A percentile compares a stretch with the other conserved stretches of the same genome.
Evolutionary conservation across 768 basidiomycete genomes (phyloP).

Genomic region (Rhodotorula toruloides): DNA sequence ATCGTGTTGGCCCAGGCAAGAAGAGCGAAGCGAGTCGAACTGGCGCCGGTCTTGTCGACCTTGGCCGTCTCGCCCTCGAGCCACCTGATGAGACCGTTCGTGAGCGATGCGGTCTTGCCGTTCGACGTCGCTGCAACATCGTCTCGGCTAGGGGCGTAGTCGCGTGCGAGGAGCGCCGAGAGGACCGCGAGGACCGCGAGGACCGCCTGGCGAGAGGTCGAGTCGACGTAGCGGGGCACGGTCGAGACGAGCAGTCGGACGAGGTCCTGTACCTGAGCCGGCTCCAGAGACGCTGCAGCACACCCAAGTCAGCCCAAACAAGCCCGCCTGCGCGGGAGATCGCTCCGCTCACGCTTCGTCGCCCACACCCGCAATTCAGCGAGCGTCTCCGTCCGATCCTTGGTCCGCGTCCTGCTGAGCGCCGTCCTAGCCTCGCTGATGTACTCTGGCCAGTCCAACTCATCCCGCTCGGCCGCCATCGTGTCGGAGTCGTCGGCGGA

Average conservation of each 20-base stretch:
- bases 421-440: background rate
- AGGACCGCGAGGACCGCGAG: conserved; percentile 64
- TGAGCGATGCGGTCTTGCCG: conserved; percentile 57
- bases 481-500: background rate
- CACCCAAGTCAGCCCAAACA: background rate
- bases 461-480: background rate
- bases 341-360: conserved; percentile 13
- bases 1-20: conserved; percentile 66
- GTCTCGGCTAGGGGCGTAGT: conserved; percentile 44
- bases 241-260: conserved; percentile 69
- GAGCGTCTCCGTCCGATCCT: conserved; percentile 1
- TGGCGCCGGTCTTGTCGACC: conserved; percentile 50
- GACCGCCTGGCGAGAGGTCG: conserved; percentile 64
- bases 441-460: conserved; percentile 15
- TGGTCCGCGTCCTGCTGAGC: background rate
- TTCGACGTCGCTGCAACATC: conserved; percentile 34
- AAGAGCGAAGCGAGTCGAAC: conserved; percentile 60
- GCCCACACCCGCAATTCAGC: conserved; percentile 4
- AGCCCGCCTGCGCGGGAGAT: too few relatives aligned
- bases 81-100: conserved; percentile 69
- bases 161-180: conserved; percentile 60
- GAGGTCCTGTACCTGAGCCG: conserved; percentile 52
- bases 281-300: conserved; percentile 10
- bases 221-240: conserved; percentile 72
- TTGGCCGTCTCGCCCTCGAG: conserved; percentile 61